Evolutionary conservation across 2,329 filamentous ascomycete genomes (phyloP), one percentile per base, ranked within the genome.

Genomic region (Penicillium sp.): DNA sequence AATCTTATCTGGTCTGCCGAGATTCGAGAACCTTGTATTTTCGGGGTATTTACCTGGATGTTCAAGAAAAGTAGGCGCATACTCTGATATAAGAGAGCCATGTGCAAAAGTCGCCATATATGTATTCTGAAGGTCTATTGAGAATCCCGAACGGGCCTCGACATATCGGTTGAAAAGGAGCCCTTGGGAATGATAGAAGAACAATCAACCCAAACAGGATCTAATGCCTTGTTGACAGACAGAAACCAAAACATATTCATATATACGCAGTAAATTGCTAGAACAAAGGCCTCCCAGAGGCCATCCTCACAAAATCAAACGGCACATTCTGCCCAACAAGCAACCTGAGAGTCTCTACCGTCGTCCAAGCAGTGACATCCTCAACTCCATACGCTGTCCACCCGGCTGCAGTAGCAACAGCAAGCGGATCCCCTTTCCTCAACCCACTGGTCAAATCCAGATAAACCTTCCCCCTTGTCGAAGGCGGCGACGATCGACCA

Each of bases 251-350:
- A 29, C 14, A 29, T 16, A 36, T 31, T 14, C 18, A 44, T 12
- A 27, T 18, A 27, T 39, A 38, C 37, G 42, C 13, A 30, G 41
- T 30, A 30, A 11, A 39, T 45, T 42, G 56, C 52, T 71, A 77
- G 59, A 75, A 80, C 55, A 81, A 61, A 16, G 77, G 77, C 59
- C 80, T 71, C 19, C 81, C 81, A 56, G 78, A 80, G 33, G 88
- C 87, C 64, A 93, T 75, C 41, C 88, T 78, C 35, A 93, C 89
- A 73, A 95, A 95, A 70, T 88, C 90, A 70, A 89, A 92, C 5
- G 87, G 87, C 49, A 93, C 88, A 66, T 93, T 93, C 72, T 93
- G 88, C 9, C 89, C 89, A 10, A 92, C 87, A 19, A 95, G 76
- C 51, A 91, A 69, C 57, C 88, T 77, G 47, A 93, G 71, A 41